Evolutionary conservation across 768 basidiomycete genomes (phyloP), one percentile per base, ranked within the genome.

Genomic region (Gyrodon lividus): DNA sequence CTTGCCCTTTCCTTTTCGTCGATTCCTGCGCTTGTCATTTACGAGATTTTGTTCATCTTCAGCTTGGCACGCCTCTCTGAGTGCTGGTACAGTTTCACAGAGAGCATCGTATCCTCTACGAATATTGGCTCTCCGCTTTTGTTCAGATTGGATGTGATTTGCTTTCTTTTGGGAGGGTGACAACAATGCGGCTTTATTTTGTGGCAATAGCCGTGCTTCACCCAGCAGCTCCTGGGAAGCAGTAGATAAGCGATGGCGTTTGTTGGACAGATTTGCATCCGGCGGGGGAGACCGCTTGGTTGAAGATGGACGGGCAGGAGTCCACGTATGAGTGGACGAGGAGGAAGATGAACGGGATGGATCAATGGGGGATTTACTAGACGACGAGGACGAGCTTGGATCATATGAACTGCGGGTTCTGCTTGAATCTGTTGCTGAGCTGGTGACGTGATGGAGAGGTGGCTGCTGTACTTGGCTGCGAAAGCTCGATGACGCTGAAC

Each of bases 91-190:
- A 23, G 83, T 81, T 22, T 86, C 86, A 61, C 92, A 94, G 0
- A 97, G 76, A 6, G 87, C 84, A 59, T 95, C 93, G 65, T 96
- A 96, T 10, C 92, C 94, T 34, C 84, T 73, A 10, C 92, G 79
- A 46, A 97, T 96, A 60, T 93, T 94, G 13, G 91, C 91, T 28
- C 94, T 82, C 22, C 94, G 84, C 68, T 95, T 95, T 73, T 96
- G 92, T 72, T 97, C 94, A 2, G 86, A 89, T 60, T 91, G 88
- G 58, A 97, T 96, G 63, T 97, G 93, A 61, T 95, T 95, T 35
- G 87, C 87, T 65, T 94, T 91, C 67, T 95, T 95, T 75, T 94
- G 90, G 2, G 87, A 84, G 0, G 89, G 82, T 2, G 87, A 85
- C 22, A 95, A 78, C 22, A 93, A 75, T 7, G 70, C 34, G 0